Percentiles rank a stretch among this genome's conserved stretches.
These are phyloP conservation scores for Lathyrus tuberosus DNA, from an alignment of 306 rosid genomes.

Conservation along the genomic window DNA sequence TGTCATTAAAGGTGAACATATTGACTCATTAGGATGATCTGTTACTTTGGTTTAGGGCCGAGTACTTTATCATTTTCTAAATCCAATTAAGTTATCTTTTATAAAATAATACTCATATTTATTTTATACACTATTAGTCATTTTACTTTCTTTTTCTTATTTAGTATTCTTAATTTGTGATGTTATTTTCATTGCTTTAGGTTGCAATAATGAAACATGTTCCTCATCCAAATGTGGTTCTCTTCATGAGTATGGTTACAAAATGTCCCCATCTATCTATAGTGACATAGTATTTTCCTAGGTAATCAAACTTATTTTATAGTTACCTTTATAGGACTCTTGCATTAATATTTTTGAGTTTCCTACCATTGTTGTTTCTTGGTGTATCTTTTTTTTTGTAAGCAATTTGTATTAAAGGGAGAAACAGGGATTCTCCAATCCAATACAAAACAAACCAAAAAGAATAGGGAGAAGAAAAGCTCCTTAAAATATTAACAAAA, in stretches of 20 bases:
- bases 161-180: conserved; percentile 17
- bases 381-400: no score
- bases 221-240: conserved; percentile 94
- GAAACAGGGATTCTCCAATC: no score
- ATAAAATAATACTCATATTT: background rate
- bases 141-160: background rate
- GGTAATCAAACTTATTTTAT: conserved; percentile 47
- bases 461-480: no score
- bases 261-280: conserved; percentile 88
- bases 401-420: no score
- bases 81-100: background rate
- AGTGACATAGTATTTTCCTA: conserved; percentile 88
- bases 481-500: no score
- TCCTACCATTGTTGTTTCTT: conserved; percentile 25
- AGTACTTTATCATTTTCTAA: background rate
- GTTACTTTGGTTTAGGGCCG: background rate
- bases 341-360: background rate
- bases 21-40: no score
- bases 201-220: conserved; percentile 92
- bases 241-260: conserved; percentile 97
- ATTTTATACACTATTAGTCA: background rate
- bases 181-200: conserved; percentile 45
- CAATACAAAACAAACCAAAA: no score
- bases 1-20: background rate
- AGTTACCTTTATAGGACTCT: conserved; percentile 21